Percentiles rank a stretch among this genome's conserved stretches.
Conservation (phyloP, 2,329 filamentous ascomycete genomes). For the Botrytis byssoidea region DNA sequence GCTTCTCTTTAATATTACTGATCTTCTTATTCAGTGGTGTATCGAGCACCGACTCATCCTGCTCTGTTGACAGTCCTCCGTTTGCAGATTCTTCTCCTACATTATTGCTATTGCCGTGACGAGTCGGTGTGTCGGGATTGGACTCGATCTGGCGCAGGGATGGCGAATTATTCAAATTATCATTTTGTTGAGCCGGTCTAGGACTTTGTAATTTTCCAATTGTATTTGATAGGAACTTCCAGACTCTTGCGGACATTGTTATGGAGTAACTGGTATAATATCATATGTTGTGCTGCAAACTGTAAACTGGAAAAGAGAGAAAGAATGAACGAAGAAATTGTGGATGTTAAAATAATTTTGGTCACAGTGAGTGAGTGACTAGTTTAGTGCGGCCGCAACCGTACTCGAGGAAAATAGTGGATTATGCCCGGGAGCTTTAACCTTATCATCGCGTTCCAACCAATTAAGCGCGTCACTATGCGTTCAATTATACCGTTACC, state of each 20-base stretch:
- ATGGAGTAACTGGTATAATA: neutral
- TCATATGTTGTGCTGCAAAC: neutral
- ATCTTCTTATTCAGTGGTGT: neutral
- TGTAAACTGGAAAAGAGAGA: neutral
- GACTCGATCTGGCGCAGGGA: neutral
- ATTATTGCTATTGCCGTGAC: conserved; percentile 8
- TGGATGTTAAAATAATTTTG: conserved; percentile 12
- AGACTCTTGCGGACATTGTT: conserved; percentile 2
- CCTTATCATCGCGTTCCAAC: neutral
- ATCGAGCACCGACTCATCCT: neutral
- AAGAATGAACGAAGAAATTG: neutral
- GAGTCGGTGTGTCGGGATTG: conserved; percentile 2
- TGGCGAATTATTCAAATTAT: neutral
- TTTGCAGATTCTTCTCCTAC: neutral
- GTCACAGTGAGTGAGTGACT: conserved; percentile 13
- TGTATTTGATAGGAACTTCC: neutral
- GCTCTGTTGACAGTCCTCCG: neutral
- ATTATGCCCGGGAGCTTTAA: neutral
- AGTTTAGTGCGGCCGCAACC: conserved; percentile 10
- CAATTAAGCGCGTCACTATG: neutral
- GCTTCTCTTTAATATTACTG: neutral
- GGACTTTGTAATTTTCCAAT: conserved; percentile 12
- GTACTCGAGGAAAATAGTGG: conserved; percentile 9
- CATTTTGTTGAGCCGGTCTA: neutral
- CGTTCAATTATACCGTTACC: neutral